These are phyloP conservation scores for Aphanoascus verrucosus DNA, from an alignment of 2,329 filamentous ascomycete genomes.

Conservation along the genomic window DNA sequence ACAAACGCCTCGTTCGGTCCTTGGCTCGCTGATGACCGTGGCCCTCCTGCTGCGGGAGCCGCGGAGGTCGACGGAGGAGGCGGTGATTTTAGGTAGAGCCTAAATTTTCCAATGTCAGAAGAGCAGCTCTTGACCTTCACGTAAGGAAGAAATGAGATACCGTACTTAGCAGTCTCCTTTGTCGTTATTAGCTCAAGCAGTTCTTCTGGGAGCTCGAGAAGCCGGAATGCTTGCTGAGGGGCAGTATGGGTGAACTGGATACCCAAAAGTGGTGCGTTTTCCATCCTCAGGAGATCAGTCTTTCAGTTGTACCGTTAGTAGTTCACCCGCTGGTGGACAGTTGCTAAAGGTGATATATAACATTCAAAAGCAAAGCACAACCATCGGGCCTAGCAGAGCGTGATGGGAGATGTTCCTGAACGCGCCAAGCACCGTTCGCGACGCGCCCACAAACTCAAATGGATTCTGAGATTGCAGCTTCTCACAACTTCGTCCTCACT, in stretches of 20 bases:
- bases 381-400: too few species aligned
- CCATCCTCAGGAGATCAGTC: background rate
- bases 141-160: background rate
- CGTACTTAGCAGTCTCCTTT: constrained; percentile 33
- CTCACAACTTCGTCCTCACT: too few species aligned
- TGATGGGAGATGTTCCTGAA: too few species aligned
- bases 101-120: constrained; percentile 15
- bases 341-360: background rate
- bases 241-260: constrained; percentile 33
- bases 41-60: constrained; percentile 14
- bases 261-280: background rate
- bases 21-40: constrained; percentile 15
- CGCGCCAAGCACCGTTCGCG: too few species aligned
- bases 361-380: background rate
- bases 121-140: background rate
- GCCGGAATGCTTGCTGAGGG: constrained; percentile 45
- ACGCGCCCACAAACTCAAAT: too few species aligned
- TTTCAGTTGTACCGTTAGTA: background rate
- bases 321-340: background rate
- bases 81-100: constrained; percentile 34
- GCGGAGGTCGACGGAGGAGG: constrained; percentile 5
- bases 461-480: too few species aligned
- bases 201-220: constrained; percentile 51
- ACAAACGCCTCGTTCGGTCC: constrained; percentile 32
- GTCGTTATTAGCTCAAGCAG: constrained; percentile 45